Percentiles rank a stretch among this genome's conserved stretches.
Conservation (phyloP, 495 filamentous ascomycete genomes). For the Chaetomium cochliodes region DNA sequence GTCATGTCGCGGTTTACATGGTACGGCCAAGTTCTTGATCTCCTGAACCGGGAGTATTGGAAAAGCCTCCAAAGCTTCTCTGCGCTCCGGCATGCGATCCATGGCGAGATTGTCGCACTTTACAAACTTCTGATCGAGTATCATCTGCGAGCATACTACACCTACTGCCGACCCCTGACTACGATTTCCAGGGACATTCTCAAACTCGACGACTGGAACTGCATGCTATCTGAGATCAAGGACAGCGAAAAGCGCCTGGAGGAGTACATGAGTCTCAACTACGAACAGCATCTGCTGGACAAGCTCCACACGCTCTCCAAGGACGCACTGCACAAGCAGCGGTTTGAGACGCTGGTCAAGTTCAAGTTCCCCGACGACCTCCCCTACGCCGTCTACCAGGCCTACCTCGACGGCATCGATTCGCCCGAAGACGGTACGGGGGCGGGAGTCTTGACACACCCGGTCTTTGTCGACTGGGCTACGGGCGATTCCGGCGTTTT, state of each 20-base stretch:
- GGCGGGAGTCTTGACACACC: no score
- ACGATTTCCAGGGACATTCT: slow-evolving; percentile 24
- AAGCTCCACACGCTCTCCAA: slow-evolving; percentile 28
- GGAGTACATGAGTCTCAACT: slow-evolving; percentile 29
- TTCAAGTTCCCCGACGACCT: slow-evolving; percentile 33
- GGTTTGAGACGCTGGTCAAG: slow-evolving; percentile 22
- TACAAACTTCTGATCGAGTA: no score
- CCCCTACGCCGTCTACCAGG: slow-evolving; percentile 29
- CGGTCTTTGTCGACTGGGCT: no score
- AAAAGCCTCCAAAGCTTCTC: no score
- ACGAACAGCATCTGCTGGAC: slow-evolving; percentile 25
- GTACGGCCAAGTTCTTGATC: no score
- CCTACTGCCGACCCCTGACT: slow-evolving; percentile 23
- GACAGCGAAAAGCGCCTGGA: slow-evolving; percentile 20
- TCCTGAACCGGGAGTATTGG: no score
- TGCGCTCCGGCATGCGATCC: no score
- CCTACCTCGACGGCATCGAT: slow-evolving; percentile 29
- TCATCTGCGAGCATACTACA: slow-evolving; percentile 19
- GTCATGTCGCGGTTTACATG: no score
- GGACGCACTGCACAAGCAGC: slow-evolving; percentile 25
- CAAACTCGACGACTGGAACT: slow-evolving; percentile 30
- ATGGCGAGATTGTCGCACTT: no score
- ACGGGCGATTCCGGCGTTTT: no score
- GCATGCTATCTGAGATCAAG: slow-evolving; percentile 25
- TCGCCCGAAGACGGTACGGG: background rate